Evolutionary conservation across 2,329 filamentous ascomycete genomes (phyloP), one percentile per base, ranked within the genome.

Genomic region (Penicillium sp.): DNA sequence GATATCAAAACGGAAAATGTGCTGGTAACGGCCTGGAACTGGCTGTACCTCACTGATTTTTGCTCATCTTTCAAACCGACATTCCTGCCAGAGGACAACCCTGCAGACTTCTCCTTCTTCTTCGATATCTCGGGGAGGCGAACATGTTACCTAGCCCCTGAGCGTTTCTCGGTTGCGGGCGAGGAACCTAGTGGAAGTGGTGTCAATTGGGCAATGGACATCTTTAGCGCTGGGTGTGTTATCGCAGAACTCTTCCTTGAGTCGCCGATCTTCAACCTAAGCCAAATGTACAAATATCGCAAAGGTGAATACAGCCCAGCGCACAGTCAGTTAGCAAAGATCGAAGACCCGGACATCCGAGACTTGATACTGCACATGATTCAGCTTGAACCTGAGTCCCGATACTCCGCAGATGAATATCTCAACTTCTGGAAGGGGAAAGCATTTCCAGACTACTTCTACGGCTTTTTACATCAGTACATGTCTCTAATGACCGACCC

Each of bases 1-100:
- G 95, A 99, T 69, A 97, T 99, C 79, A 99, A 99, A 79, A 94
- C 93, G 1, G 93, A 99, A 74, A 99, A 99, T 67, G 86, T 96
- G 34, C 80, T 99, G 45, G 93, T 99, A 47, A 99, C 94, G 0
- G 97, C 94, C 6, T 99, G 94, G 94, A 97, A 97, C 77, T 99
- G 95, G 94, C 82, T 99, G 2, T 99, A 97, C 71, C 82, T 99
- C 36, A 88, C 92, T n/a, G 94, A 99, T 73, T 99, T 97, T 72
- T 96, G 93, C 4, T 92, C 93, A 0, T 88, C 90, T 0, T 97
- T 96, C 78, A 99, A 99, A 70, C 94, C 92, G 10, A 90, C 92
- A 5, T 91, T 91, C 72, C 80, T 99, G 2, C 94, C 94, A 2
- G 93, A 97, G 72, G 92, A 99, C 67, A 97, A 99, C 67, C 94